Conservation (phyloP, 495 filamentous ascomycete genomes). For the Tuber borchii region DNA sequence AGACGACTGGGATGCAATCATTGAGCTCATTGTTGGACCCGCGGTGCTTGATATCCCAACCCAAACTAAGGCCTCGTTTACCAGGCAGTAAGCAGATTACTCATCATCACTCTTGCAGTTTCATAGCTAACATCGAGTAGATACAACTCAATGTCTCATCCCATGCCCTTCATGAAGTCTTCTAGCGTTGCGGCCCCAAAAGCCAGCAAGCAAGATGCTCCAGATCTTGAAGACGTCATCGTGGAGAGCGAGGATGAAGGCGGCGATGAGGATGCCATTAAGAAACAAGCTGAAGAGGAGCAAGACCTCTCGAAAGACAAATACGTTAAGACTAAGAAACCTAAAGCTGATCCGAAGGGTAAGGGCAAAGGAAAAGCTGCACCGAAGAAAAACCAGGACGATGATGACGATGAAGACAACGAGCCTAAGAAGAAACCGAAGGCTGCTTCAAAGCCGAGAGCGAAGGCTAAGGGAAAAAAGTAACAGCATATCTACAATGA, state of each 20-base stretch:
- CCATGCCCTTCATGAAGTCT: slow-evolving; percentile 92
- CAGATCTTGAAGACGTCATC: slow-evolving; percentile 92
- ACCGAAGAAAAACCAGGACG: slow-evolving; percentile 46
- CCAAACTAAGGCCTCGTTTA: slow-evolving; percentile 82
- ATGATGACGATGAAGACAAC: slow-evolving; percentile 23
- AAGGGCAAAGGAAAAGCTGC: slow-evolving; percentile 54
- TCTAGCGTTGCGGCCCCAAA: slow-evolving; percentile 65
- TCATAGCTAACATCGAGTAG: slow-evolving; percentile 45
- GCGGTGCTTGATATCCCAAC: slow-evolving; percentile 78
- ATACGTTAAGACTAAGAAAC: slow-evolving; percentile 86
- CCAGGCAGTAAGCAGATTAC: slow-evolving; percentile 56
- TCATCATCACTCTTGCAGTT: slow-evolving; percentile 15
- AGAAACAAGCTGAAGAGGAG: slow-evolving; percentile 57
- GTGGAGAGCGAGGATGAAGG: slow-evolving; percentile 82
- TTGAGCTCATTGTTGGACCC: slow-evolving; percentile 83
- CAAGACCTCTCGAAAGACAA: slow-evolving; percentile 87
- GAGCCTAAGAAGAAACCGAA: slow-evolving; percentile 50
- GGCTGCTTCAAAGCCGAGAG: slow-evolving; percentile 27
- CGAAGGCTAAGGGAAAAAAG: slow-evolving; percentile 45
- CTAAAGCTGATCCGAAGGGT: slow-evolving; percentile 45
- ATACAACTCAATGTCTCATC: slow-evolving; percentile 82
- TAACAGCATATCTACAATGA: not conserved
- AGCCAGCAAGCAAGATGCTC: slow-evolving; percentile 63
- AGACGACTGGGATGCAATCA: slow-evolving; percentile 86
- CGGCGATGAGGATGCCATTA: slow-evolving; percentile 56